Evolutionary conservation across 306 rosid genomes (phyloP), one percentile per base, ranked within the genome.

Genomic region (Luffa aegyptiaca): DNA sequence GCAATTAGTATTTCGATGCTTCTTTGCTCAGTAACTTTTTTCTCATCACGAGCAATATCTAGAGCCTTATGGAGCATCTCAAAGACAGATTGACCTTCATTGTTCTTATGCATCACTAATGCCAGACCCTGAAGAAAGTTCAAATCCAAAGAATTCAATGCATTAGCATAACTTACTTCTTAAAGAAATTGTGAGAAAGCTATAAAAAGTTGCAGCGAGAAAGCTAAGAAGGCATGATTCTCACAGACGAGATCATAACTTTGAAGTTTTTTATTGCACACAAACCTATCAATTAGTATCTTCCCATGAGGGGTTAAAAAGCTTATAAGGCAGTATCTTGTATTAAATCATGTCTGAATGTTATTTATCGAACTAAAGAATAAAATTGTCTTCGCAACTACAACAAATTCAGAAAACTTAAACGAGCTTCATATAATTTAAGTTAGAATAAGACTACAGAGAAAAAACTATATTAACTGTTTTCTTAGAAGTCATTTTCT

Each of bases 1-100:
- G 95, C 97, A 68, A 87, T 92, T 79, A 94, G 88, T 86, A 94
- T 94, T 84, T 81, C 82, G 76, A 94, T 94, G 84, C 91, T 90
- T 78, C 98, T 94, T 83, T 88, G 90, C 86, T 94, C 97, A 0
- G 87, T 87, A 64, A 92, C 92, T 81, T 86, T 88, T 81, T 91
- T 83, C 83, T 89, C 89, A 41, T 71, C 86, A 9, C 31, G 84
- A 71, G 97, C 98, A 75, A 88, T 74, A 37, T 90, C 89, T 79
- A 78, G 85, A 82, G 97, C 92, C 58, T 88, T 87, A 75, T 88
- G 76, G 62, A 94, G 88, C 91, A 90, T 91, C 82, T 89, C 91
- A 80, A 91, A 92, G 66, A 91, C 86, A 11, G 90, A 94, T 64
- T 90, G 85, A 56, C 95, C 97, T 85, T 94, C 98, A 33, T 70